Percentiles rank a stretch among this genome's conserved stretches.
Evolutionary conservation across 2,329 filamentous ascomycete species (phyloP).

Genomic region (Cladosporium sp.): DNA sequence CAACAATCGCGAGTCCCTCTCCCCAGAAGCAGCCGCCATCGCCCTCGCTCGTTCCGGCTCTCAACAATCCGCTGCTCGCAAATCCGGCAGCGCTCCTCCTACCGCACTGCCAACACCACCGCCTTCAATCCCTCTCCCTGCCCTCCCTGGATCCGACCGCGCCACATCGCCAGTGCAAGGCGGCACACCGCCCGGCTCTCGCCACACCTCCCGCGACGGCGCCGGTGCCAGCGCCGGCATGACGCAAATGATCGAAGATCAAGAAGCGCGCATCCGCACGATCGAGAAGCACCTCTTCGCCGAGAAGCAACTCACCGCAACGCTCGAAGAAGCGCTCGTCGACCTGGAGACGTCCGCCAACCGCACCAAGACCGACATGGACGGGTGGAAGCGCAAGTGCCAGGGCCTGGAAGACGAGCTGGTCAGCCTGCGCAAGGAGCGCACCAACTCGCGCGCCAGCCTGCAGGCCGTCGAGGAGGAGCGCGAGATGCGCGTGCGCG

Average conservation of each 20-base stretch:
- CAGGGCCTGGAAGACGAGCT: conserved; percentile 68
- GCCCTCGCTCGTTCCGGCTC: conserved; percentile 54
- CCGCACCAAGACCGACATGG: conserved; percentile 85
- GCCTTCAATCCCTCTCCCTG: conserved; percentile 91
- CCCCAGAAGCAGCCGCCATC: conserved; percentile 38
- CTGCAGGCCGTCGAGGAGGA: conserved; percentile 95
- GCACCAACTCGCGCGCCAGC: conserved; percentile 54
- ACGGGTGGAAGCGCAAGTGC: conserved; percentile 86
- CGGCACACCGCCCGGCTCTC: conserved; percentile 55
- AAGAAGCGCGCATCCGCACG: conserved; percentile 88
- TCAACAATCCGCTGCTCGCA: conserved; percentile 68
- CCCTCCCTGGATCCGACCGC: conserved; percentile 65
- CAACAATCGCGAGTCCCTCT: conserved; percentile 46
- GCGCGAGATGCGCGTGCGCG: conserved; percentile 83
- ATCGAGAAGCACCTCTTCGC: conserved; percentile 96
- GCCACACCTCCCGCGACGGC: conserved; percentile 60
- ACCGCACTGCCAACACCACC: conserved; percentile 87
- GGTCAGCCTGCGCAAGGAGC: conserved; percentile 58
- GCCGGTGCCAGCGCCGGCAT: conserved; percentile 58
- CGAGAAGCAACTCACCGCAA: conserved; percentile 93
- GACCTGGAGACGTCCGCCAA: conserved; percentile 90
- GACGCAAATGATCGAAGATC: conserved; percentile 84
- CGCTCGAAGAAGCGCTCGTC: conserved; percentile 89
- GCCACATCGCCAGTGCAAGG: conserved; percentile 59
- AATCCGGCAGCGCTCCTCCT: conserved; percentile 64